Evolutionary conservation across 345 rosid genomes (phyloP).

Genomic region (Camelina sativa): DNA sequence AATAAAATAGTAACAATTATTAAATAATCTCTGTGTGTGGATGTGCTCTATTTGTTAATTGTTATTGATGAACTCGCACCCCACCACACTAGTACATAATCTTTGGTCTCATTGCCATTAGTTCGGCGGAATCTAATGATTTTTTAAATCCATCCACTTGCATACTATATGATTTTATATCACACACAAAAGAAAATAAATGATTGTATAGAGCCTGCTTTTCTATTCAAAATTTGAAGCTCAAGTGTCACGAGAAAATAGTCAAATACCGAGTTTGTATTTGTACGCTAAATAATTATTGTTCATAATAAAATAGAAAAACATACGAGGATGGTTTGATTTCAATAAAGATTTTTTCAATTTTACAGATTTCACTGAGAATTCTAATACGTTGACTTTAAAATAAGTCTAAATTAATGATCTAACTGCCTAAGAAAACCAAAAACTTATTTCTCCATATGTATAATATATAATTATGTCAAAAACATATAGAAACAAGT

Average conservation of each 20-base stretch:
- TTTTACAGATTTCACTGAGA: too few species aligned
- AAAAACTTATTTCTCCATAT: too few species aligned
- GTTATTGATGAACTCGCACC: conserved; percentile 27
- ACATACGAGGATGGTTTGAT: background rate
- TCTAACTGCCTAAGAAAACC: too few species aligned
- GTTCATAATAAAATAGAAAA: background rate
- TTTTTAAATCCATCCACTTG: conserved; percentile 20
- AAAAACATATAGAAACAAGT: too few species aligned
- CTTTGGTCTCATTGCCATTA: conserved; percentile 33
- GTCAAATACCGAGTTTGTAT: background rate
- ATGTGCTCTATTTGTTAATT: background rate
- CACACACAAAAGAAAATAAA: background rate
- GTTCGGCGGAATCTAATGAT: conserved; percentile 49
- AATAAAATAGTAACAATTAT: background rate
- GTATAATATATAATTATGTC: too few species aligned
- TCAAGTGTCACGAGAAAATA: background rate
- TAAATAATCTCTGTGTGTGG: background rate
- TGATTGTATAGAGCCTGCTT: background rate
- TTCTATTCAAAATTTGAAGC: background rate
- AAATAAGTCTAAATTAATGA: too few species aligned
- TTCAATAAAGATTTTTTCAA: background rate
- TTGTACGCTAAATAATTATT: too few species aligned
- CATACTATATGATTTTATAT: background rate
- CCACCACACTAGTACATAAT: conserved; percentile 40
- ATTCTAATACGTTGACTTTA: too few species aligned